Conservation (phyloP, 371 early-diverging fungal species). For the Zopfochytrium polystomum region DNA sequence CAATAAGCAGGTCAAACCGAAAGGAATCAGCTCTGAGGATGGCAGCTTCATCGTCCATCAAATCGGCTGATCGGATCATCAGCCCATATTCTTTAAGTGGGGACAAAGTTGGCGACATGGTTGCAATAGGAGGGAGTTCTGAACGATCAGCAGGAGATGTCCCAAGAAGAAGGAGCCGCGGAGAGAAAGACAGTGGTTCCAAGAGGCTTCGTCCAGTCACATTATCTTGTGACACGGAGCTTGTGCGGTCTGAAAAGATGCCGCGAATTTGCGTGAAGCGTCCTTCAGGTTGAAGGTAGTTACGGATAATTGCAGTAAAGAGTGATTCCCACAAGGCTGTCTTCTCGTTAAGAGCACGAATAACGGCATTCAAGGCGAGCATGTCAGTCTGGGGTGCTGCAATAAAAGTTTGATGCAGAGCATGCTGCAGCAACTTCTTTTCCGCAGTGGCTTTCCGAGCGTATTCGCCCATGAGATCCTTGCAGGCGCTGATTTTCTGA, state of each 20-base stretch:
- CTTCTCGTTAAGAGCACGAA: slow-evolving; percentile 70
- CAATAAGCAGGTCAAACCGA: too few species aligned
- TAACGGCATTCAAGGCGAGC: slow-evolving; percentile 70
- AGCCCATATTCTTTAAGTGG: too few species aligned
- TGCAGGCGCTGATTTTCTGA: slow-evolving; percentile 21
- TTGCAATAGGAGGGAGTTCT: too few species aligned
- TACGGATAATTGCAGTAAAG: slow-evolving; percentile 69
- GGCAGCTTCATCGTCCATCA: too few species aligned
- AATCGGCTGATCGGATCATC: too few species aligned
- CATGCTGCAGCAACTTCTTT: slow-evolving; percentile 71
- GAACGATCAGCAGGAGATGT: background rate
- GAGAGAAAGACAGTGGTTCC: background rate
- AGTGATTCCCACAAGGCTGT: slow-evolving; percentile 78
- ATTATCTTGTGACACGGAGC: background rate
- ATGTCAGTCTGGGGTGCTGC: slow-evolving; percentile 74
- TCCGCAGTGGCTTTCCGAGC: slow-evolving; percentile 52
- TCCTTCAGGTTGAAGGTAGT: slow-evolving; percentile 72
- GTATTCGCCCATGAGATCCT: slow-evolving; percentile 36
- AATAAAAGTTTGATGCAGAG: slow-evolving; percentile 73
- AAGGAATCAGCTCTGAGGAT: too few species aligned
- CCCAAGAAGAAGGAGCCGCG: background rate
- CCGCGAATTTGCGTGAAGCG: slow-evolving; percentile 63
- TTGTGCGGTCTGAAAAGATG: slow-evolving; percentile 54
- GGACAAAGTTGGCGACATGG: too few species aligned
- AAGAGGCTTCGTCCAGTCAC: background rate